Evolutionary conservation across 257 asterid genomes (phyloP).

Genomic region (Striga asiatica): DNA sequence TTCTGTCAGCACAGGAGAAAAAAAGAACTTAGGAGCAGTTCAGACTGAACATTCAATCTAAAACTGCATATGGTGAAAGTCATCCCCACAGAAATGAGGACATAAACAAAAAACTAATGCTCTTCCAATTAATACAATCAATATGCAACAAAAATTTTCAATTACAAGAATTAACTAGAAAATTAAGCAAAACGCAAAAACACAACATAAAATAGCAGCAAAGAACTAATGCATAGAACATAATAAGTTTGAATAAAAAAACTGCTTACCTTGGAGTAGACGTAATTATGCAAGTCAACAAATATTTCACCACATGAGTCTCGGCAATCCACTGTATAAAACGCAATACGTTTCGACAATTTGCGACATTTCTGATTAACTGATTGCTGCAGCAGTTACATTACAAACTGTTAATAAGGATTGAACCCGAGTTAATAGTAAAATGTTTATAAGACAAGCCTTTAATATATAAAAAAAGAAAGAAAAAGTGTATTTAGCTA

Average conservation of each 20-base stretch:
- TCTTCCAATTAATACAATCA: conserved; percentile 8
- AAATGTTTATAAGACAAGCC: conserved; percentile 1
- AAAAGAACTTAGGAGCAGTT: conserved; percentile 11
- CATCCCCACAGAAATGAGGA: not conserved
- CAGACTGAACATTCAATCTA: not conserved
- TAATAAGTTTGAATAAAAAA: not conserved
- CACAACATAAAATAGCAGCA: not conserved
- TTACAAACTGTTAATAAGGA: conserved; percentile 1
- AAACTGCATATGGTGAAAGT: not conserved
- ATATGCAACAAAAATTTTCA: not conserved
- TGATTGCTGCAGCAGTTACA: conserved; percentile 48
- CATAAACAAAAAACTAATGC: conserved; percentile 9
- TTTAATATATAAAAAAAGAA: too few species aligned
- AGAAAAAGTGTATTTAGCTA: not conserved
- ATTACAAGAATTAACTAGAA: too few species aligned
- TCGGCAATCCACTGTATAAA: conserved; percentile 86
- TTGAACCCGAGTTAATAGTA: not conserved
- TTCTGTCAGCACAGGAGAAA: conserved; percentile 37
- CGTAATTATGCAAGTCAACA: conserved; percentile 82
- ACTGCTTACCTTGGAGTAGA: conserved; percentile 56
- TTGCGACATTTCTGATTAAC: conserved; percentile 87
- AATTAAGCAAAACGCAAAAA: not conserved
- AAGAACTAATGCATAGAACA: conserved; percentile 2
- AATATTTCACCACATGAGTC: conserved; percentile 94
- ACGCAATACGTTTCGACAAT: conserved; percentile 59